Base-by-base conservation (phyloP, 208 protist genomes). In the Phytomonas francai region DNA sequence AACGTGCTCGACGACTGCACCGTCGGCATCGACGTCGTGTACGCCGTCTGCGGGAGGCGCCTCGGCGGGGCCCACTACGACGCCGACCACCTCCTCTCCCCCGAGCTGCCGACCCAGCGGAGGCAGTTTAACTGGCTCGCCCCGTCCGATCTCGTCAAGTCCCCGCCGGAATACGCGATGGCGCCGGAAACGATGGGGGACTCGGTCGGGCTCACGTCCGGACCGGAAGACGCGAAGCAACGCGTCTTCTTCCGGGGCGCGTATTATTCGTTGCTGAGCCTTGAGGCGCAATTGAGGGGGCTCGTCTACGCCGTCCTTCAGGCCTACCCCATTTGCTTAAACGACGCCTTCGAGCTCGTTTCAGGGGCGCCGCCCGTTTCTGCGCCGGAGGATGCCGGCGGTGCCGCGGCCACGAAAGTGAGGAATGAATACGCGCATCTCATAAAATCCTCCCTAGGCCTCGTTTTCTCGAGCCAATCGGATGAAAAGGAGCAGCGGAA, bases 1-100 rank as follows among this genome's bases (percentile, higher is more conserved):
- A 95, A 95, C 71, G 64, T 91, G 5, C 74, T 95, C n/a, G 89
- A 95, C 64, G 77, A 77, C 4, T 95, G 89, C 73, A 68, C 68
- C 71, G 80, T 95, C 49, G 89, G 89, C 54, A 80, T 95, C 61
- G 89, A 92, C 70, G 84, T 92, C 29, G 81, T 89, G 65, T 84
- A 82, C 62, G 30, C 70, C 28, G 30, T 51, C n/a, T 45, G 59
- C 61, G 60, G 72, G 5, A 64, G 39, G 4, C 36, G 62, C n/a
- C 75, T 70, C 51, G 28, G 45, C 1, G 64, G 73, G 58, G 5
- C 45, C 9, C 29, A 32, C 30, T 60, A 29, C 31, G 51, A 29
- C 0, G 27, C 61, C 5, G 74, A 85, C 22, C 66, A 67, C 30
- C 65, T 77, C 14, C 34, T 85, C 58, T 73, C 68, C 4, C 72